These are phyloP conservation scores for Ricinus communis DNA, from an alignment of 345 rosid genomes.

Conservation along the genomic window DNA sequence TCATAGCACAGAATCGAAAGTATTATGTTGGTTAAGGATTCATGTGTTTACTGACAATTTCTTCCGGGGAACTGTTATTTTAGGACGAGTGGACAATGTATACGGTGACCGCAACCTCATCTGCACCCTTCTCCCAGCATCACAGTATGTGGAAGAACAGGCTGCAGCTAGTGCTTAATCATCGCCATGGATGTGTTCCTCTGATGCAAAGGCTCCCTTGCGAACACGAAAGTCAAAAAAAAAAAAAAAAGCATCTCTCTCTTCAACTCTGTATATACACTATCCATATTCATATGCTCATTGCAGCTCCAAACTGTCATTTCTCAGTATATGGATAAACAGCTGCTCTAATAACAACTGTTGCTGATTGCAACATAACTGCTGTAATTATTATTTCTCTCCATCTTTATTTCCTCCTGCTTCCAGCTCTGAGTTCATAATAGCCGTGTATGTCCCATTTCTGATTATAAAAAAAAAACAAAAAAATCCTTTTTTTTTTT, in stretches of 20 bases:
- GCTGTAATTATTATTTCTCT: slow-evolving; percentile 25
- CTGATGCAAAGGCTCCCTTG: slow-evolving; percentile 12
- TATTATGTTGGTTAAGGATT: neutral
- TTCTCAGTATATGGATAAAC: slow-evolving; percentile 24
- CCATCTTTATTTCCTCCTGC: neutral
- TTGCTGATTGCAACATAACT: slow-evolving; percentile 40
- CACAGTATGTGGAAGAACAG: slow-evolving; percentile 65
- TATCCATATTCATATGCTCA: slow-evolving; percentile 21
- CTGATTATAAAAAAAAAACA: too few relatives aligned
- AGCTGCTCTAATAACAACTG: slow-evolving; percentile 17
- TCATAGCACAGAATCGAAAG: neutral
- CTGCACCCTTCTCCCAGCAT: slow-evolving; percentile 79
- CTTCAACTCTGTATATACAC: slow-evolving; percentile 31
- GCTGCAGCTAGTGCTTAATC: slow-evolving; percentile 79
- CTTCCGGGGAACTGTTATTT: neutral
- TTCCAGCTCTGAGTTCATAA: neutral
- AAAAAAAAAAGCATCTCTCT: slow-evolving; percentile 4
- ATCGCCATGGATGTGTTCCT: neutral
- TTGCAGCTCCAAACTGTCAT: slow-evolving; percentile 33
- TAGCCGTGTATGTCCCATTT: neutral
- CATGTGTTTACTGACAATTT: neutral
- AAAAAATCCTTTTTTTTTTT: too few relatives aligned
- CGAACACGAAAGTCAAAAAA: neutral
- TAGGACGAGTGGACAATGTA: slow-evolving; percentile 96
- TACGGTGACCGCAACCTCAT: slow-evolving; percentile 95